Evolutionary conservation across 257 asterid species (phyloP), one percentile per base, ranked within the genome.

Genomic region (Henckelia pumila): DNA sequence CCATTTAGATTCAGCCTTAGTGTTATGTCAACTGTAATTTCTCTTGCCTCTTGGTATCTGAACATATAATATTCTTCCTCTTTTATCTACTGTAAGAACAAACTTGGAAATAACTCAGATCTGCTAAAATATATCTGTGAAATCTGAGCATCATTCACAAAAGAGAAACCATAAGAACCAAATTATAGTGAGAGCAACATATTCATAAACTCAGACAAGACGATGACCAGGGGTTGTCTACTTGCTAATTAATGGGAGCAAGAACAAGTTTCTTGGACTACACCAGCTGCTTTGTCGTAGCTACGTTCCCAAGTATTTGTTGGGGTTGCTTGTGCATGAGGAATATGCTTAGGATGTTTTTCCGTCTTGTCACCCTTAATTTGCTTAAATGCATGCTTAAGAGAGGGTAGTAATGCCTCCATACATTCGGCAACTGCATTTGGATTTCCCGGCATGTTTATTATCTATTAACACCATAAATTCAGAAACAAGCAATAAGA

Each of bases 381-480:
- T 77, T 94, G 96, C 83, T 81, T 90, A 73, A 94, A 56, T 19
- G 97, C 99, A 56, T 94, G 99, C 85, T 88, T 91, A 37, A 94
- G 97, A n/a, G 87, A 88, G 8, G 99, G 99, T 40, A 88, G 64
- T 77, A 94, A 78, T 11, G 52, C 17, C 75, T 84, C 97, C 96
- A 91, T 79, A 74, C 99, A 94, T 75, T 93, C 97, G 1, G 86
- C 96, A 2, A 88, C 99, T 0, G 99, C 99, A 50, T 94, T 94
- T 7, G 97, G 99, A 78, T 94, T 94, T 61, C 99, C 99, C 3
- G 99, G 99, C 97, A 91, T 94, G 86, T 91, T 94, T 66, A 91
- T 91, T 65, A 94, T 94, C 99, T 93, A 75, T 53, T 62, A 0
- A 40, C n/a, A n/a, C 13, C n/a, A 11, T 10, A 40, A 40, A 10